phyloP scores from a whole-genome alignment of 2,329 filamentous ascomycete genomes.

The Cladobotryum protrusum region DNA sequence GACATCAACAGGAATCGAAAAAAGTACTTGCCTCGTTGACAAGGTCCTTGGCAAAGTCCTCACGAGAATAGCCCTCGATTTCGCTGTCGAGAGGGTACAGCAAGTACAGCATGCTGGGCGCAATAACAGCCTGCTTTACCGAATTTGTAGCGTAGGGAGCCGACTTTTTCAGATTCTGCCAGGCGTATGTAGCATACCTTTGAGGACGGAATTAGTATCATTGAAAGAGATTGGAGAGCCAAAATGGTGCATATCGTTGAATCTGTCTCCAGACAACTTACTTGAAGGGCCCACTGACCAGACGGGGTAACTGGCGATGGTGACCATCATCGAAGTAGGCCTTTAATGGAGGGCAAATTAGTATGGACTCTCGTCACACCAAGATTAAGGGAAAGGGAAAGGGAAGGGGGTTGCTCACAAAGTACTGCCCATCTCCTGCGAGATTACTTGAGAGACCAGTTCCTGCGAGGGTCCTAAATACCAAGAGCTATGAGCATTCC shows the following conservation, averaged over 20 bases:
- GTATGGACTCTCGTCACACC: background rate
- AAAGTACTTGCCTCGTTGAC: slow-evolving; percentile 4
- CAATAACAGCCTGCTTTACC: slow-evolving; percentile 12
- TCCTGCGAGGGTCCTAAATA: slow-evolving; percentile 10
- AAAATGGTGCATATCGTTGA: too few species aligned
- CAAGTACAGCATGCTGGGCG: slow-evolving; percentile 11
- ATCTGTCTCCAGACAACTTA: background rate
- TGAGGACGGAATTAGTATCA: background rate
- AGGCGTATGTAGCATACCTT: slow-evolving; percentile 10
- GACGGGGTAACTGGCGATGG: slow-evolving; percentile 10
- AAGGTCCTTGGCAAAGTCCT: slow-evolving; percentile 9
- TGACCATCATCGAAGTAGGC: slow-evolving; percentile 12
- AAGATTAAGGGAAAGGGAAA: too few species aligned
- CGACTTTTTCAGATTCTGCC: slow-evolving; percentile 8
- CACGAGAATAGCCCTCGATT: slow-evolving; percentile 9
- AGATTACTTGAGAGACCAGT: slow-evolving; percentile 7
- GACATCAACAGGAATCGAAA: too few species aligned
- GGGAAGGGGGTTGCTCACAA: background rate
- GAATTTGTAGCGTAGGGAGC: slow-evolving; percentile 5
- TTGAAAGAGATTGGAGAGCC: too few species aligned
- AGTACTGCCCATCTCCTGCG: slow-evolving; percentile 10
- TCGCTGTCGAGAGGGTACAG: slow-evolving; percentile 7
- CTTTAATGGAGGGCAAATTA: background rate
- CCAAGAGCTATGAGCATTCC: too few species aligned
- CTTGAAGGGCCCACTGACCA: slow-evolving; percentile 11